phyloP scores from a whole-genome alignment of 1,284 basidiomycete genomes.

The Malassezia cuniculi region DNA sequence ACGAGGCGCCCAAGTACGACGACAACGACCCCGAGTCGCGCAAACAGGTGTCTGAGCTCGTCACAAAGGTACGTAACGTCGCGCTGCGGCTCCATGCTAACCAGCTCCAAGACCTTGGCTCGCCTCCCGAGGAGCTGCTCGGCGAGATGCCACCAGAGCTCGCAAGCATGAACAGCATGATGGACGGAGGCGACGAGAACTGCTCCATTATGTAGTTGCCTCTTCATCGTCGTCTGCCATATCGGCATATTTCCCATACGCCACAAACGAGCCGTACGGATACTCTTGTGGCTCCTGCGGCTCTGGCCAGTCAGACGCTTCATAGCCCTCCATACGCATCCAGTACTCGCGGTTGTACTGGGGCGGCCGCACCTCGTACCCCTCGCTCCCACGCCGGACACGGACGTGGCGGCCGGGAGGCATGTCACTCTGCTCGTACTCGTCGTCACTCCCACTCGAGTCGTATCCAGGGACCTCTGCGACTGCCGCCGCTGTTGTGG shows the following conservation, averaged over 20 bases:
- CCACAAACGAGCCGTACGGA: constrained; percentile 5
- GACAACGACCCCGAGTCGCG: constrained; percentile 54
- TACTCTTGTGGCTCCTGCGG: background rate
- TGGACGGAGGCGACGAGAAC: constrained; percentile 23
- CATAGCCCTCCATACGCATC: too few relatives aligned
- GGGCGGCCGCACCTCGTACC: constrained; percentile 17
- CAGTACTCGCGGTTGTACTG: constrained; percentile 10
- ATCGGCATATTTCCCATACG: background rate
- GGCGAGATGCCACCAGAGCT: constrained; percentile 67
- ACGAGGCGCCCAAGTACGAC: constrained; percentile 53
- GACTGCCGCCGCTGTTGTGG: background rate
- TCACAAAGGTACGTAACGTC: constrained; percentile 56
- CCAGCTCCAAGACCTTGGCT: constrained; percentile 74
- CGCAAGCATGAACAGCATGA: constrained; percentile 23
- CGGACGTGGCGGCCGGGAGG: constrained; percentile 1
- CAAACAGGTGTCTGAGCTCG: constrained; percentile 56
- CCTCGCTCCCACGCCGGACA: constrained; percentile 20
- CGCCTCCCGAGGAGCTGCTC: constrained; percentile 79
- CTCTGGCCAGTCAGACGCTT: too few relatives aligned
- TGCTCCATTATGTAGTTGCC: constrained; percentile 31
- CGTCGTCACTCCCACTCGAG: constrained; percentile 7
- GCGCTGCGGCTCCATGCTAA: constrained; percentile 1
- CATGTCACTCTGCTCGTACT: constrained; percentile 2
- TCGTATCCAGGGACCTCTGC: constrained; percentile 3
- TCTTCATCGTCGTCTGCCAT: background rate